Conservation (phyloP, 2,329 filamentous ascomycete genomes). For the Claviceps citrina region DNA sequence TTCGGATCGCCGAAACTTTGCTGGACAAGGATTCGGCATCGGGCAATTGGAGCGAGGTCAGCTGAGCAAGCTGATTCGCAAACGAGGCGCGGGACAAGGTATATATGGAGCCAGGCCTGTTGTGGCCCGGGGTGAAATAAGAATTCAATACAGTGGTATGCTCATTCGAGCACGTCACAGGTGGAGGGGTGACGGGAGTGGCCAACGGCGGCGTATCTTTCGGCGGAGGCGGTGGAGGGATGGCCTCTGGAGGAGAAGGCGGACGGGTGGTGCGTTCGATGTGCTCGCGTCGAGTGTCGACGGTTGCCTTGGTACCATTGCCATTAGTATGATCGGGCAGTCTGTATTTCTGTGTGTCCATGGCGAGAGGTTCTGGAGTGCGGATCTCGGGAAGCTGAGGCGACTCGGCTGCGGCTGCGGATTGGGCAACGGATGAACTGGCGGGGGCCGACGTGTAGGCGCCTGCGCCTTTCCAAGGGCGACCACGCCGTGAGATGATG, state of each 20-base stretch:
- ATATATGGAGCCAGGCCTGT: constrained; percentile 74
- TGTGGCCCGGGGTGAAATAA: constrained; percentile 53
- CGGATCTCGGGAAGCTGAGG: constrained; percentile 36
- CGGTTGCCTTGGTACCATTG: constrained; percentile 49
- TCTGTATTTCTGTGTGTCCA: constrained; percentile 62
- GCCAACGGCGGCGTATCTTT: constrained; percentile 24
- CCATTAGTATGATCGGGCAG: constrained; percentile 55
- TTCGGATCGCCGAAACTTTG: constrained; percentile 71
- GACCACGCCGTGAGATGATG: constrained; percentile 48
- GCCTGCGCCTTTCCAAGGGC: constrained; percentile 56
- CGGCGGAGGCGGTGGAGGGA: constrained; percentile 25
- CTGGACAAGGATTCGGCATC: constrained; percentile 71
- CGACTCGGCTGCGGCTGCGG: constrained; percentile 15
- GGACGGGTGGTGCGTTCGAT: constrained; percentile 33
- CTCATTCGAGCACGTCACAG: constrained; percentile 21
- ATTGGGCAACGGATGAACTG: constrained; percentile 10
- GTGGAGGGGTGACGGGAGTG: constrained; percentile 11
- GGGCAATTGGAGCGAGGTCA: constrained; percentile 80
- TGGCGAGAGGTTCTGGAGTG: constrained; percentile 35
- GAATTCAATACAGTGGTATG: constrained; percentile 36
- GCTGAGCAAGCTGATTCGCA: constrained; percentile 77
- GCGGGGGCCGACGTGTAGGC: constrained; percentile 17
- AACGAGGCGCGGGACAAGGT: constrained; percentile 86
- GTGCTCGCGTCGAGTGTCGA: constrained; percentile 42
- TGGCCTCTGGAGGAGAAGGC: constrained; percentile 20